Evolutionary conservation across 2,329 filamentous ascomycete species (phyloP).

Genomic region (Cordyceps tenuipes): DNA sequence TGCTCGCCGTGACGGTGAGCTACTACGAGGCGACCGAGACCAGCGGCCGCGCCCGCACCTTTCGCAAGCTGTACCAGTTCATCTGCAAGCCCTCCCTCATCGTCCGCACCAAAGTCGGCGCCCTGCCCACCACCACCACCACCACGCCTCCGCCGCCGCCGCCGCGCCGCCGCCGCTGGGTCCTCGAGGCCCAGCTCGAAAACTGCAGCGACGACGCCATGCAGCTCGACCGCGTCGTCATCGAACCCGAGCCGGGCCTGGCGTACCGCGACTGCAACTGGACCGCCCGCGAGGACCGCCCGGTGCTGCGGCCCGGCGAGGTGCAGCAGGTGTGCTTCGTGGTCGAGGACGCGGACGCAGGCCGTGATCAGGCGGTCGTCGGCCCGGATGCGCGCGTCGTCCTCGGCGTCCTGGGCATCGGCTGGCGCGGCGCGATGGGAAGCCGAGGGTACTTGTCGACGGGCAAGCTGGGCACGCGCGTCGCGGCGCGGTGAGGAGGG

Average conservation of each 20-base stretch:
- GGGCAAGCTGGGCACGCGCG: slow-evolving; percentile 61
- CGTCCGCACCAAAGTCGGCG: slow-evolving; percentile 80
- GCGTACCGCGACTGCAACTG: slow-evolving; percentile 49
- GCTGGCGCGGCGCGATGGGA: slow-evolving; percentile 86
- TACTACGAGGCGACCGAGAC: slow-evolving; percentile 81
- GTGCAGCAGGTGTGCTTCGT: slow-evolving; percentile 60
- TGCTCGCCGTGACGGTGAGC: slow-evolving; percentile 84
- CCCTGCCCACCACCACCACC: slow-evolving; percentile 30
- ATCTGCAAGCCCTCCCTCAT: slow-evolving; percentile 83
- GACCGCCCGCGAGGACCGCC: slow-evolving; percentile 38
- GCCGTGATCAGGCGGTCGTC: slow-evolving; percentile 28
- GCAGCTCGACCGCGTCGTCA: slow-evolving; percentile 59
- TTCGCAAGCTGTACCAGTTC: slow-evolving; percentile 94
- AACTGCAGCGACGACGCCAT: slow-evolving; percentile 83
- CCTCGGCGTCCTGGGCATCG: slow-evolving; percentile 75
- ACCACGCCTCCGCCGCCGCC: not conserved
- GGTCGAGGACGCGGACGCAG: slow-evolving; percentile 32
- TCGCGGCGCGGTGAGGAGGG: slow-evolving; percentile 19
- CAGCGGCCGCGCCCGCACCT: slow-evolving; percentile 67
- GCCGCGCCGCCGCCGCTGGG: slow-evolving; percentile 42
- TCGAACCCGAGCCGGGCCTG: slow-evolving; percentile 46
- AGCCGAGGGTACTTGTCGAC: slow-evolving; percentile 82
- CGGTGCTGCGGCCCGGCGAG: slow-evolving; percentile 53
- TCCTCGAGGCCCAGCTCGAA: slow-evolving; percentile 89
- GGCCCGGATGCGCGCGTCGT: slow-evolving; percentile 47